Evolutionary conservation across 73 alveolate species (phyloP).

Genomic region (Breviolum minutum): DNA sequence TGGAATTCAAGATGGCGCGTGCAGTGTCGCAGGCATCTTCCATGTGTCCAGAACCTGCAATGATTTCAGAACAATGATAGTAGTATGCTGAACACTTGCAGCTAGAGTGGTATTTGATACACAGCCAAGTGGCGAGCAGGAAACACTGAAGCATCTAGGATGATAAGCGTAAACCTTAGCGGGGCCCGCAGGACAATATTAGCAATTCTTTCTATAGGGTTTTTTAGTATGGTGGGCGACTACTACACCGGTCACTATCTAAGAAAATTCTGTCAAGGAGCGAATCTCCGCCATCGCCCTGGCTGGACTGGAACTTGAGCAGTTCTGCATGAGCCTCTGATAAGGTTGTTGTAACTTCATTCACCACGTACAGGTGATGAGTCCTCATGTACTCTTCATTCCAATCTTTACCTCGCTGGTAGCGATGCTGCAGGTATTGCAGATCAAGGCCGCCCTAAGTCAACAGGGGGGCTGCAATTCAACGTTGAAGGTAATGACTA

Average conservation of each 20-base stretch:
- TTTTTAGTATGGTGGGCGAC: no score
- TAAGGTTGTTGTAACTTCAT: not conserved
- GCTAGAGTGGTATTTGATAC: not conserved
- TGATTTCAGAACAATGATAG: not conserved
- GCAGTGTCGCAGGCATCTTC: not conserved
- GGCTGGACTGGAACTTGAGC: not conserved
- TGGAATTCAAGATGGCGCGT: not conserved
- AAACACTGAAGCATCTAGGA: not conserved
- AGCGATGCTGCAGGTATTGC: not conserved
- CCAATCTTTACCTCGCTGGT: not conserved
- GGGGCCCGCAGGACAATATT: no score
- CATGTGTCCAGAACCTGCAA: not conserved
- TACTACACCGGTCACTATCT: no score
- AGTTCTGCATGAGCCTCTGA: not conserved
- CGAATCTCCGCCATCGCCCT: not conserved
- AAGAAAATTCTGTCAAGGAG: not conserved
- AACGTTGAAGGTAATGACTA: no score
- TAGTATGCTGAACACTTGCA: not conserved
- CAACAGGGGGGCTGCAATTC: no score
- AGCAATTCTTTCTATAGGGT: no score
- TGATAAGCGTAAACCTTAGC: not conserved
- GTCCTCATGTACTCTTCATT: not conserved
- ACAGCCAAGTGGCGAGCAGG: not conserved
- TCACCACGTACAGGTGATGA: not conserved
- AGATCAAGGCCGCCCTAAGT: not conserved